phyloP scores from a whole-genome alignment of 2,329 filamentous ascomycete species.

The Penicillium oxalicum region DNA sequence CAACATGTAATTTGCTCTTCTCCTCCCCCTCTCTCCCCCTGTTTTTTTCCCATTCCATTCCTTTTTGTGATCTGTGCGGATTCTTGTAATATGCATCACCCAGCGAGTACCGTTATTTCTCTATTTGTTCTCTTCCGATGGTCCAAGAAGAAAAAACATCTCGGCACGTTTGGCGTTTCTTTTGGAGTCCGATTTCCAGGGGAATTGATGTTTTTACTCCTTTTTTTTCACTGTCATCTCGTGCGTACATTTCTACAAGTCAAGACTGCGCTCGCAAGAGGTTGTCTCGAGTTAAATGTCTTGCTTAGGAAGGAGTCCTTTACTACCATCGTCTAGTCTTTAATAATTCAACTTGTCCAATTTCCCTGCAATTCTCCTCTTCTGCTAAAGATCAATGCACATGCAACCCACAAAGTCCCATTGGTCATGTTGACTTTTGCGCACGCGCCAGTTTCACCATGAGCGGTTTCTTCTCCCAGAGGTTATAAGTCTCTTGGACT shows the following conservation, averaged over 20 bases:
- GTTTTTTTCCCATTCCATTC: not conserved
- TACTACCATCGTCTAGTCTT: too few species aligned
- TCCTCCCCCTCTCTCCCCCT: too few species aligned
- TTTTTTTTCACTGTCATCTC: not conserved
- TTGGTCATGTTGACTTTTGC: conserved; percentile 1
- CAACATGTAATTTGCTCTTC: conserved; percentile 62
- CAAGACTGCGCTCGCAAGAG: not conserved
- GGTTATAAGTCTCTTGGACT: conserved; percentile 16
- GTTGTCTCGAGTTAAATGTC: too few species aligned
- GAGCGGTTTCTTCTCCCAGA: conserved; percentile 20
- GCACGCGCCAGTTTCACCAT: conserved; percentile 13
- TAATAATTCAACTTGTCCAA: too few species aligned
- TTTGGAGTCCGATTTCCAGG: conserved; percentile 1
- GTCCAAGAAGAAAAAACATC: conserved; percentile 1
- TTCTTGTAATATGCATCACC: conserved; percentile 19
- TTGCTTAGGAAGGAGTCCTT: too few species aligned
- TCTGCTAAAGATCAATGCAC: too few species aligned
- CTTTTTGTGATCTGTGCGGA: not conserved
- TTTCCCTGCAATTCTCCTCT: too few species aligned
- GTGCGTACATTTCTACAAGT: not conserved
- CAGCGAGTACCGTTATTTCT: conserved; percentile 7
- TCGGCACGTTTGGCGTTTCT: conserved; percentile 22
- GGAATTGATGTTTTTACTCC: conserved; percentile 3
- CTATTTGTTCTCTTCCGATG: too few species aligned
- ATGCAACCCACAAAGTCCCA: too few species aligned